These are phyloP conservation scores for Saturnispora dispora DNA, from an alignment of 805 yeast species.

Conservation along the genomic window DNA sequence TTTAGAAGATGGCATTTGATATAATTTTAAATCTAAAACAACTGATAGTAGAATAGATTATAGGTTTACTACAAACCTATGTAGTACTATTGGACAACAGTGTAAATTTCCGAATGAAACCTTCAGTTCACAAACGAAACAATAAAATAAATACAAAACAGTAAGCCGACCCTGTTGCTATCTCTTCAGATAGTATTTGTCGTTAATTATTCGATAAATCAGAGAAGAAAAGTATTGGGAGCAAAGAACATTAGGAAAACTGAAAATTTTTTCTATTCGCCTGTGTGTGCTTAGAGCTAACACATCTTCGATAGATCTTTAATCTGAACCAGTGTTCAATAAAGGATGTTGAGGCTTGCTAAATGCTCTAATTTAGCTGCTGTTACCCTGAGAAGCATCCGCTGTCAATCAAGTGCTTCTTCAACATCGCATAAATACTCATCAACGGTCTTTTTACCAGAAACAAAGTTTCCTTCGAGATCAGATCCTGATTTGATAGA, in stretches of 20 bases:
- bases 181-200: neutral
- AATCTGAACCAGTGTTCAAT: neutral
- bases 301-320: neutral
- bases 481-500: slow-evolving; percentile 39
- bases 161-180: neutral
- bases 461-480: slow-evolving; percentile 57
- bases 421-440: slow-evolving; percentile 17
- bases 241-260: neutral
- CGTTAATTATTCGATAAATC: neutral
- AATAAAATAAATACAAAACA: neutral
- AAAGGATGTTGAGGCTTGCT: neutral
- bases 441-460: slow-evolving; percentile 41
- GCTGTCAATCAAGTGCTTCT: slow-evolving; percentile 4
- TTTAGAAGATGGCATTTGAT: neutral
- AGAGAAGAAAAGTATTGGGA: neutral
- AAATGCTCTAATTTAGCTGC: neutral
- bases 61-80: neutral
- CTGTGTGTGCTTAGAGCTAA: neutral
- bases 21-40: neutral
- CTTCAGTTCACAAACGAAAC: neutral
- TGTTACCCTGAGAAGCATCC: neutral
- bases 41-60: neutral
- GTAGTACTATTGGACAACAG: neutral
- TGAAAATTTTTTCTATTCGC: neutral
- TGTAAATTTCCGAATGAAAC: neutral